These are phyloP conservation scores for Lichina pygmaea DNA, from an alignment of 495 filamentous ascomycete species.

Conservation along the genomic window DNA sequence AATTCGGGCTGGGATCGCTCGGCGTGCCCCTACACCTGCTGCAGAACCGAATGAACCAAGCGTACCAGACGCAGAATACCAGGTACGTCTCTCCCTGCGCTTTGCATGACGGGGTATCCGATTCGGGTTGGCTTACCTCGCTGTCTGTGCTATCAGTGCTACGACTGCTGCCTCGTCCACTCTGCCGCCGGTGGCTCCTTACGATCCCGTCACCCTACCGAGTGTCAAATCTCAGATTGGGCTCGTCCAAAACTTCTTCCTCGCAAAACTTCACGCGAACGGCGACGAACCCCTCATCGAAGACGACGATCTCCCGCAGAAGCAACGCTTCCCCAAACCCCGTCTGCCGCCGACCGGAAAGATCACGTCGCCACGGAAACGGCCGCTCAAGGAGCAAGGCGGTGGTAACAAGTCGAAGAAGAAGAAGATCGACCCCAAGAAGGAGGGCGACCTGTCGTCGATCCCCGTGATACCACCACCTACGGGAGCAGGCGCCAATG, in stretches of 20 bases:
- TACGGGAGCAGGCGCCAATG: too few species aligned
- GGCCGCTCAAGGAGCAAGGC: slow-evolving; percentile 50
- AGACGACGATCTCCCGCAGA: slow-evolving; percentile 80
- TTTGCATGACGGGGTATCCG: slow-evolving; percentile 2
- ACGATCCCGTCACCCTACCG: slow-evolving; percentile 56
- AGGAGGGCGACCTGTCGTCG: background rate
- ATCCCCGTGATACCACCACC: too few species aligned
- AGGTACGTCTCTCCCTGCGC: slow-evolving; percentile 17
- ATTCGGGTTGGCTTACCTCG: slow-evolving; percentile 2
- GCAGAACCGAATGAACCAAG: slow-evolving; percentile 65
- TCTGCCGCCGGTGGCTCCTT: slow-evolving; percentile 41
- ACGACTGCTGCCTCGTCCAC: slow-evolving; percentile 14
- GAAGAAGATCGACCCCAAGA: slow-evolving; percentile 8
- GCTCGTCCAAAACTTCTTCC: slow-evolving; percentile 71
- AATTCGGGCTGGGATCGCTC: slow-evolving; percentile 60
- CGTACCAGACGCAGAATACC: slow-evolving; percentile 49
- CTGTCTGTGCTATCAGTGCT: slow-evolving; percentile 17
- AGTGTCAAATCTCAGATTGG: slow-evolving; percentile 57
- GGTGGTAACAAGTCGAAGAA: slow-evolving; percentile 53
- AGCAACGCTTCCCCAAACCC: slow-evolving; percentile 80
- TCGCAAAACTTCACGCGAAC: slow-evolving; percentile 58
- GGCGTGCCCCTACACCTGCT: slow-evolving; percentile 86
- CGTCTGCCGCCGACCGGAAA: slow-evolving; percentile 83
- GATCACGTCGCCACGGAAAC: slow-evolving; percentile 73
- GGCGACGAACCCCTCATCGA: slow-evolving; percentile 63